Base-by-base conservation (phyloP, 306 rosid species). In the Sicyos baderoa region DNA sequence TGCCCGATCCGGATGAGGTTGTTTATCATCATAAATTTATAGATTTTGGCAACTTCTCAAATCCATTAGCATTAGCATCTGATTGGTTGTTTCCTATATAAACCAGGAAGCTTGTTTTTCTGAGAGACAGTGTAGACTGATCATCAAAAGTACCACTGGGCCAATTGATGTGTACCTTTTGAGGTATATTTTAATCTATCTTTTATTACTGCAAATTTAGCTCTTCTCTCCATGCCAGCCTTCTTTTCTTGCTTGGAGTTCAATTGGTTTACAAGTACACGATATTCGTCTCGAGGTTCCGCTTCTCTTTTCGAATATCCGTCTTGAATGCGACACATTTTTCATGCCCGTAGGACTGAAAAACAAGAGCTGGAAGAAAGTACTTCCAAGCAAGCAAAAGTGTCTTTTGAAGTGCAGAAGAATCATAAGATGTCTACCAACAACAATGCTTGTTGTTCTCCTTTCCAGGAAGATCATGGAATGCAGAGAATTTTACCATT, bases 1-100 rank as follows among this genome's bases (percentile, higher is more conserved):
- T 91, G 75, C 82, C 84, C 48, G 94, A 88, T 86, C 97, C 96
- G n/a, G 89, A 86, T 49, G 89, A 84, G 96, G 96, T 88, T 75
- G 77, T 78, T 78, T 74, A 71, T 58, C 50, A 71, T 52, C 57
- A 21, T 54, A 27, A 71, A 79, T 73, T 73, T 58, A 71, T 74
- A 74, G 71, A 72, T 70, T 76, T 75, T 76, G 60, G 51, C 74
- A 75, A 40, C 61, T 71, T 51, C 72, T 44, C 49, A 27, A 45
- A 40, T 16, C 42, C 70, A 65, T 45, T 3, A 65, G 70, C 17
- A 59, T 51, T 56, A 44, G 66, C 60, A 66, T 71, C 69, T 82
- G 15, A 79, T 61, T 79, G 65, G 32, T 72, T 74, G 62, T 61
- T 75, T 76, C 44, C 59, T 80, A n/a, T 35, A 54, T 76, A 48